Percentiles rank a stretch among this genome's conserved stretches.
Conservation (phyloP, 257 asterid species). For the Solanum peruvianum region DNA sequence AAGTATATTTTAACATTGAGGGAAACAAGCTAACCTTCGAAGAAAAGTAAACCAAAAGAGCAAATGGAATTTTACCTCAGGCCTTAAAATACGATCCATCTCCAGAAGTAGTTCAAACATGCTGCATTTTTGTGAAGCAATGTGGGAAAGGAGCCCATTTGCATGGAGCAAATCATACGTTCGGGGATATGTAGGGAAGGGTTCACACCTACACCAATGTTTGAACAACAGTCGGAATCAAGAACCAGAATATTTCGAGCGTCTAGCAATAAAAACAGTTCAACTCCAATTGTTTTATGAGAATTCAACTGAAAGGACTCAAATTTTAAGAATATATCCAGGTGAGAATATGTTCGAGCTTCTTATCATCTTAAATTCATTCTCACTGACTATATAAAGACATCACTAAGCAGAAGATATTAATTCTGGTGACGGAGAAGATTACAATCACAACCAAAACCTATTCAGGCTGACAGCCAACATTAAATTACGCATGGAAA, state of each 20-base stretch:
- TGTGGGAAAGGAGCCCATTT: slow-evolving; percentile 56
- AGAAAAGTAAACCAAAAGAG: not conserved
- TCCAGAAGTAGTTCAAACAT: slow-evolving; percentile 48
- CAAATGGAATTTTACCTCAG: slow-evolving; percentile 50
- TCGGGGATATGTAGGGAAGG: slow-evolving; percentile 94
- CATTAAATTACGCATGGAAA: not conserved
- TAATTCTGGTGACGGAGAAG: not conserved
- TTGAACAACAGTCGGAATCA: not conserved
- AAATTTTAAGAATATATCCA: not conserved
- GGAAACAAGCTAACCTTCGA: not conserved
- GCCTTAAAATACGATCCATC: slow-evolving; percentile 92
- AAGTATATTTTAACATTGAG: not conserved
- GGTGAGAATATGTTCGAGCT: not conserved
- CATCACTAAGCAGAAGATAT: not conserved
- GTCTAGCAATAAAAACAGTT: not conserved
- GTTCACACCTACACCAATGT: slow-evolving; percentile 64
- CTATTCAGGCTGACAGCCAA: not conserved
- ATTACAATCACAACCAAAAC: not conserved
- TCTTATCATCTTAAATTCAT: not conserved
- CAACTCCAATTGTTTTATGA: not conserved
- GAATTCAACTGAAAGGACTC: not conserved
- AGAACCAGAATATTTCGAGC: not conserved
- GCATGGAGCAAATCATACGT: slow-evolving; percentile 90
- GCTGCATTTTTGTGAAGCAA: slow-evolving; percentile 47
- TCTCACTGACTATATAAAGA: not conserved